A percentile compares a stretch with the other conserved stretches of the same genome.
Conservation (phyloP, 2,329 filamentous ascomycete species). For the Curvularia eragrostidis region DNA sequence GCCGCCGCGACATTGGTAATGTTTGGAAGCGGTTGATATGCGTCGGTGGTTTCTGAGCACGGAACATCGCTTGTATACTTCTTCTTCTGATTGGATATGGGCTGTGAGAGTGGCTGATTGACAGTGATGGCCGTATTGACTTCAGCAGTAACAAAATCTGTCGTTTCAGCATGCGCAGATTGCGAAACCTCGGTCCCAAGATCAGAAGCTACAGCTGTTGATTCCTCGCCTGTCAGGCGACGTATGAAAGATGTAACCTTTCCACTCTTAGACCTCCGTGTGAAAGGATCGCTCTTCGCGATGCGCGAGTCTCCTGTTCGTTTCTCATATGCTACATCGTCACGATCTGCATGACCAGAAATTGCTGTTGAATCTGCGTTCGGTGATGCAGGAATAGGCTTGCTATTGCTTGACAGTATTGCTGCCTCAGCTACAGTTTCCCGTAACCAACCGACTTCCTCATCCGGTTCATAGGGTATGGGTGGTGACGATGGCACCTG, state of each 20-base stretch:
- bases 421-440: constrained; percentile 17
- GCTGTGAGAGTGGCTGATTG: constrained; percentile 5
- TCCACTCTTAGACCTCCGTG: constrained; percentile 9
- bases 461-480: constrained; percentile 6
- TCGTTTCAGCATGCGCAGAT: not conserved
- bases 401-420: constrained; percentile 52
- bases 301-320: constrained; percentile 35
- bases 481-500: constrained; percentile 24
- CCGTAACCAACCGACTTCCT: constrained; percentile 10
- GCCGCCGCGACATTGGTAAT: not conserved
- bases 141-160: not conserved
- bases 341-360: constrained; percentile 45
- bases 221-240: constrained; percentile 32
- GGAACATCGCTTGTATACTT: not conserved
- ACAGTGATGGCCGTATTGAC: not conserved
- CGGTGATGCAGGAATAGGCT: constrained; percentile 52
- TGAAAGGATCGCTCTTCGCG: constrained; percentile 41
- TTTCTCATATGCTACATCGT: constrained; percentile 40
- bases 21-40: not conserved
- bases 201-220: not conserved
- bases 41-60: not conserved
- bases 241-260: constrained; percentile 35
- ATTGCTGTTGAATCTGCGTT: constrained; percentile 49
- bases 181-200: not conserved
- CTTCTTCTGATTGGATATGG: not conserved